Percentiles rank a stretch among this genome's conserved stretches.
These are phyloP conservation scores for Lolium rigidum DNA, from an alignment of 176 grass and related monocot species.

Conservation along the genomic window DNA sequence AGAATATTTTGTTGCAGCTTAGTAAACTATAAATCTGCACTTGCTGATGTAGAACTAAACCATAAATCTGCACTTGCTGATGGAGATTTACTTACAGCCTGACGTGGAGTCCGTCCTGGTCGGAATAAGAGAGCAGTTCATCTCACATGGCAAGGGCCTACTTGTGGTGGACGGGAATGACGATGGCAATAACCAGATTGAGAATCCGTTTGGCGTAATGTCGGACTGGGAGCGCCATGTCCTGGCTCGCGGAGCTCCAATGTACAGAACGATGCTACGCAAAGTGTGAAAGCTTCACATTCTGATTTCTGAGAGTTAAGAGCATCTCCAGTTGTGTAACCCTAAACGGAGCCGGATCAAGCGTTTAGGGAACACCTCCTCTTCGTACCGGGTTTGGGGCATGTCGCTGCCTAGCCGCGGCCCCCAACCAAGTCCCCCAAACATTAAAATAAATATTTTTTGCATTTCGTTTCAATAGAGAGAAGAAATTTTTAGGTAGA, in stretches of 20 bases:
- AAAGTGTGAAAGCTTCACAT: too few species aligned
- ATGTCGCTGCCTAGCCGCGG: too few species aligned
- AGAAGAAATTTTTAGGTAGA: too few species aligned
- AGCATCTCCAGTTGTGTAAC: too few species aligned
- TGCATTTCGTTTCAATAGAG: too few species aligned
- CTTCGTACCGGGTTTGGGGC: too few species aligned
- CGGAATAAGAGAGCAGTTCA: constrained; percentile 80
- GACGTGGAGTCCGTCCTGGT: constrained; percentile 67
- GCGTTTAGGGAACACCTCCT: too few species aligned
- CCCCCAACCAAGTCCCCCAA: too few species aligned
- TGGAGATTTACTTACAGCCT: constrained; percentile 88
- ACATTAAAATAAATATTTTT: too few species aligned
- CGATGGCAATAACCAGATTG: constrained; percentile 36
- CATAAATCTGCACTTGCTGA: neutral
- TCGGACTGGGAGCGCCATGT: constrained; percentile 88
- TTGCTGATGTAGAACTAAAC: constrained; percentile 44
- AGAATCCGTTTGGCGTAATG: constrained; percentile 73
- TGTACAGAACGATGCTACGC: constrained; percentile 81
- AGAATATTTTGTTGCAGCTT: neutral
- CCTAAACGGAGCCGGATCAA: too few species aligned
- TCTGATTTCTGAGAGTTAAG: too few species aligned
- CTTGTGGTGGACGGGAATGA: constrained; percentile 60
- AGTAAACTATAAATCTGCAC: neutral
- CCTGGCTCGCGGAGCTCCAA: constrained; percentile 73
- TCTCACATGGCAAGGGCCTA: constrained; percentile 55